Evolutionary conservation across 2,329 filamentous ascomycete genomes (phyloP).

Genomic region (Penicillium griseofulvum): DNA sequence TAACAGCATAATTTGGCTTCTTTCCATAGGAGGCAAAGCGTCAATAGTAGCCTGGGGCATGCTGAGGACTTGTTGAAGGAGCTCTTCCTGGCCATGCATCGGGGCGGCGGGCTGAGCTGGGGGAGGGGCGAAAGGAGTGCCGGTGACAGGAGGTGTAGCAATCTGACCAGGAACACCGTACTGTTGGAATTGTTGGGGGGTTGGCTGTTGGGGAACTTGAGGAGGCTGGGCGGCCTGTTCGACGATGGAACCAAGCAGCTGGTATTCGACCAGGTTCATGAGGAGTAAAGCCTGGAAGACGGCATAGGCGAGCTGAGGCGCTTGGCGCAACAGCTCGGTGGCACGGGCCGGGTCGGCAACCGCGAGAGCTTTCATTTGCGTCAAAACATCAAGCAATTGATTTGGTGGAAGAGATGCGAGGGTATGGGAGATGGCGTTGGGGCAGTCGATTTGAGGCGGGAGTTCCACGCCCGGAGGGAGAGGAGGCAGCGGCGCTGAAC

Average conservation of each 20-base stretch:
- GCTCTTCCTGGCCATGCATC: constrained; percentile 63
- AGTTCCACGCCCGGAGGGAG: constrained; percentile 83
- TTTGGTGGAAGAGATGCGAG: constrained; percentile 80
- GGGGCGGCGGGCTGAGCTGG: constrained; percentile 43
- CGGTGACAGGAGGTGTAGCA: constrained; percentile 52
- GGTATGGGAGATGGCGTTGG: constrained; percentile 89
- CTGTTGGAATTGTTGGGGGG: constrained; percentile 36
- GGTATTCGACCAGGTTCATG: constrained; percentile 86
- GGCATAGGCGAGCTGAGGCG: constrained; percentile 89
- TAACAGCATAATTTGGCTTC: constrained; percentile 75
- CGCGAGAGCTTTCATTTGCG: constrained; percentile 91
- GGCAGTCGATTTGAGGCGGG: constrained; percentile 75
- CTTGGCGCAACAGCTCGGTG: constrained; percentile 79
- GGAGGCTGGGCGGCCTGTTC: constrained; percentile 55
- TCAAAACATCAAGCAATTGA: constrained; percentile 88
- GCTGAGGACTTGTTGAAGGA: constrained; percentile 77
- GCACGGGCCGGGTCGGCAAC: constrained; percentile 77
- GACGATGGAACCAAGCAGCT: constrained; percentile 76
- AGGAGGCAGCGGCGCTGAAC: constrained; percentile 64
- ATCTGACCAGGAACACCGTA: constrained; percentile 46
- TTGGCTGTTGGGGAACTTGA: constrained; percentile 39
- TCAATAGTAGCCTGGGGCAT: constrained; percentile 80
- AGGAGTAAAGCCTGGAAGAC: constrained; percentile 92
- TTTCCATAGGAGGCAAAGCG: constrained; percentile 69
- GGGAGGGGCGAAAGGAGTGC: constrained; percentile 44